A percentile compares a stretch with the other conserved stretches of the same genome.
Conservation (phyloP, 73 alveolate species). For the Loxodes magnus region DNA sequence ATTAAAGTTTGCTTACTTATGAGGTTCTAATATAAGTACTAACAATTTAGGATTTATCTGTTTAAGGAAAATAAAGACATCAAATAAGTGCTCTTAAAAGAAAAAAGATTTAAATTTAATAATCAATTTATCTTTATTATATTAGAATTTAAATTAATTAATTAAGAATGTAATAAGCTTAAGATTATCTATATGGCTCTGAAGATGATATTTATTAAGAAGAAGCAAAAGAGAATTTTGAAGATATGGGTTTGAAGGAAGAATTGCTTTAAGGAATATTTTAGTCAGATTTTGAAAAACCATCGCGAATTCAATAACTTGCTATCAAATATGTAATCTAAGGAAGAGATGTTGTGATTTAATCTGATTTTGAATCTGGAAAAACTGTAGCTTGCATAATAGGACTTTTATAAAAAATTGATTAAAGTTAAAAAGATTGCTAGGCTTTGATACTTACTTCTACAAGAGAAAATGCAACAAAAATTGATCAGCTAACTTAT, state of each 20-base stretch:
- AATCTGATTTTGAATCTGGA: background rate
- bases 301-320: background rate
- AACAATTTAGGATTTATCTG: no score
- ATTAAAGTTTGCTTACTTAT: no score
- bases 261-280: background rate
- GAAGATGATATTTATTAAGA: no score
- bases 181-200: no score
- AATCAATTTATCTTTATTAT: no score
- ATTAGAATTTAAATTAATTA: no score
- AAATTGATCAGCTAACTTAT: background rate
- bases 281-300: background rate
- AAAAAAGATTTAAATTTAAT: no score
- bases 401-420: background rate
- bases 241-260: background rate
- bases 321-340: background rate
- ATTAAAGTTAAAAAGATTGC: background rate
- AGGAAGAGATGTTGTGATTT: background rate
- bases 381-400: background rate
- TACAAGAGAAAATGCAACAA: background rate
- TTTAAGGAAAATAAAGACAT: no score
- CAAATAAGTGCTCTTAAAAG: no score
- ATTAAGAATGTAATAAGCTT: no score
- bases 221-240: background rate
- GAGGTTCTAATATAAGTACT: no score
- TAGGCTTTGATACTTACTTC: background rate